A percentile compares a stretch with the other conserved stretches of the same genome.
Evolutionary conservation across 1,284 basidiomycete species (phyloP).

Genomic region (Farysia itapuensis): DNA sequence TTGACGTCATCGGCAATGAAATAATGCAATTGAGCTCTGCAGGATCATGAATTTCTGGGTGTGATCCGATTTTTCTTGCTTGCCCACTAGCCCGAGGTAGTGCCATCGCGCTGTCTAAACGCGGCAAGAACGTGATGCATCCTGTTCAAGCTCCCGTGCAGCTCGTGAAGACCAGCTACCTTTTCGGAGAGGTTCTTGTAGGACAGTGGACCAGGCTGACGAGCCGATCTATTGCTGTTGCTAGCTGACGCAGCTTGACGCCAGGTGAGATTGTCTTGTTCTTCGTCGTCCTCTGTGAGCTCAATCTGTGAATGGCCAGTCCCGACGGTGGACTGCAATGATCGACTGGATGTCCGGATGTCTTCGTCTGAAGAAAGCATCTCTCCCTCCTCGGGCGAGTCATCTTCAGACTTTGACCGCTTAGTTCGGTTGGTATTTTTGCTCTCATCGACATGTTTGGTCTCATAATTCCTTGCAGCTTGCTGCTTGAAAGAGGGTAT

Average conservation of each 20-base stretch:
- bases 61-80: too few relatives aligned
- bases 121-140: slow-evolving; percentile 35
- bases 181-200: slow-evolving; percentile 16
- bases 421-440: slow-evolving; percentile 7
- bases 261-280: slow-evolving; percentile 24
- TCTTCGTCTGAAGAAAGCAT: slow-evolving; percentile 30
- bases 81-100: too few relatives aligned
- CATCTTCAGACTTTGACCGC: slow-evolving; percentile 2
- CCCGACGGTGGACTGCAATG: too few relatives aligned
- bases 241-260: not conserved
- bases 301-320: too few relatives aligned
- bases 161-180: slow-evolving; percentile 11
- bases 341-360: not conserved
- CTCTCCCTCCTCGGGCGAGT: slow-evolving; percentile 36
- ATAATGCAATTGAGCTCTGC: too few relatives aligned
- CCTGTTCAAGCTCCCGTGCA: slow-evolving; percentile 28
- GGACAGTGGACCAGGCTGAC: slow-evolving; percentile 15
- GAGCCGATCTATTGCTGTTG: not conserved
- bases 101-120: too few relatives aligned
- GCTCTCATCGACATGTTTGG: too few relatives aligned
- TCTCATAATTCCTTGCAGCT: too few relatives aligned
- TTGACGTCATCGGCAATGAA: too few relatives aligned
- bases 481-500: too few relatives aligned
- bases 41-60: too few relatives aligned
- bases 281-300: slow-evolving; percentile 1